Evolutionary conservation across 2,329 filamentous ascomycete species (phyloP).

Genomic region (Trichoderma breve): DNA sequence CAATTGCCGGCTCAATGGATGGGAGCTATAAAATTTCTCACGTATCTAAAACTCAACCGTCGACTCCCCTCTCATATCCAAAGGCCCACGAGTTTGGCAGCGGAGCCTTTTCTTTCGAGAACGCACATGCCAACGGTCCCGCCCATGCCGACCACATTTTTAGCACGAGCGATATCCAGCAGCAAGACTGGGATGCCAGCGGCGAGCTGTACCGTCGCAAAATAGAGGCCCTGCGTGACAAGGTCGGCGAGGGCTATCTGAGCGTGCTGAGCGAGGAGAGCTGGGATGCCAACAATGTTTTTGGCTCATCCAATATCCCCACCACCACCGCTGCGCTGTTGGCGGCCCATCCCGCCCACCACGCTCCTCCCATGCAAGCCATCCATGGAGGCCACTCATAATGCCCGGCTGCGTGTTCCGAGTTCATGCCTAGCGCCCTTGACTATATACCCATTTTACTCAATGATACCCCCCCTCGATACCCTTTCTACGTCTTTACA

Average conservation of each 20-base stretch:
- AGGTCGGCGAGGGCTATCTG: conserved; percentile 84
- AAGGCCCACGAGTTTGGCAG: conserved; percentile 34
- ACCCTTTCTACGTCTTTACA: conserved; percentile 15
- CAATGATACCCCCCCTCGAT: conserved; percentile 30
- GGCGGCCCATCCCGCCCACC: conserved; percentile 33
- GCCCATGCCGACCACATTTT: not conserved
- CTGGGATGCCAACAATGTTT: conserved; percentile 48
- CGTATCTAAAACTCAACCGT: conserved; percentile 38
- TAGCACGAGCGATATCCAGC: conserved; percentile 9
- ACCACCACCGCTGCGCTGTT: conserved; percentile 31
- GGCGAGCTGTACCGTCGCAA: conserved; percentile 83
- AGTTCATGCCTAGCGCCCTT: not conserved
- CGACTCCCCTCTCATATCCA: conserved; percentile 32
- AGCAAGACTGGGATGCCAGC: conserved; percentile 62
- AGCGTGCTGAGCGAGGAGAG: conserved; percentile 79
- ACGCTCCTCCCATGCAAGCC: conserved; percentile 41
- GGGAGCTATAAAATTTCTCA: conserved; percentile 48
- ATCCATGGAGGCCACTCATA: conserved; percentile 55
- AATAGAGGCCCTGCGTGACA: conserved; percentile 79
- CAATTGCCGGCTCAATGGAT: conserved; percentile 24
- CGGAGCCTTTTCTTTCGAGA: conserved; percentile 17
- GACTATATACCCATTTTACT: conserved; percentile 24
- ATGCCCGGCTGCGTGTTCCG: conserved; percentile 26
- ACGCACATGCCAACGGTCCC: not conserved
- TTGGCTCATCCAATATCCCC: conserved; percentile 26